Percentiles rank a stretch among this genome's conserved stretches.
phyloP scores from a whole-genome alignment of 2,329 filamentous ascomycete species.

The Neoarthrinium moseri region DNA sequence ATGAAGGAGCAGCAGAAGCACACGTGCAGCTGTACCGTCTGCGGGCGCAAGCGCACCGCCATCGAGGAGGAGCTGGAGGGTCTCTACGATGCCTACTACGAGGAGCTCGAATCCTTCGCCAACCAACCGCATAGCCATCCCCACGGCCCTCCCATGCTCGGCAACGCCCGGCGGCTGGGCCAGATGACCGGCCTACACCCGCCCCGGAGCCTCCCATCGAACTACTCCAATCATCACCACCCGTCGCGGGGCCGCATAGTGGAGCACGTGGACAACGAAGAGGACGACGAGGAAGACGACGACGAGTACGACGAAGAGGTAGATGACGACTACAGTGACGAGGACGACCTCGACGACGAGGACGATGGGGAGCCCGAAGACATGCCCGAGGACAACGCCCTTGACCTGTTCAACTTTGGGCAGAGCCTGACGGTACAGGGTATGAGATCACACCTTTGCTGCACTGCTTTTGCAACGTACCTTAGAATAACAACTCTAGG shows the following conservation, averaged over 20 bases:
- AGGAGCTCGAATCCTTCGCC: conserved; percentile 96
- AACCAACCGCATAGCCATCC: conserved; percentile 70
- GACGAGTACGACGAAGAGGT: conserved; percentile 47
- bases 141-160: conserved; percentile 67
- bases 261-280: conserved; percentile 59
- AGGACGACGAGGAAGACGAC: conserved; percentile 54
- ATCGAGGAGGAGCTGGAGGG: conserved; percentile 98
- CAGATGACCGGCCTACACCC: conserved; percentile 54
- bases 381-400: conserved; percentile 61
- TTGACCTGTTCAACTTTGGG: conserved; percentile 96
- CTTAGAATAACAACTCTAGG: conserved; percentile 56
- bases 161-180: conserved; percentile 63
- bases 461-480: conserved; percentile 18
- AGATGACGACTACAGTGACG: conserved; percentile 46
- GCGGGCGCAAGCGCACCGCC: conserved; percentile 90
- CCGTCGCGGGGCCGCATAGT: conserved; percentile 75
- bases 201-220: conserved; percentile 55
- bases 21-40: conserved; percentile 97
- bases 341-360: conserved; percentile 45
- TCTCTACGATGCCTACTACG: conserved; percentile 96
- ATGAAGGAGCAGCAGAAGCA: conserved; percentile 99
- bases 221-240: conserved; percentile 65
- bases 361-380: conserved; percentile 48
- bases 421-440: conserved; percentile 94
- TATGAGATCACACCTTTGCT: conserved; percentile 34